A percentile compares a stretch with the other conserved stretches of the same genome.
phyloP scores from a whole-genome alignment of 805 yeast species.

The Lipomyces yamadae region DNA sequence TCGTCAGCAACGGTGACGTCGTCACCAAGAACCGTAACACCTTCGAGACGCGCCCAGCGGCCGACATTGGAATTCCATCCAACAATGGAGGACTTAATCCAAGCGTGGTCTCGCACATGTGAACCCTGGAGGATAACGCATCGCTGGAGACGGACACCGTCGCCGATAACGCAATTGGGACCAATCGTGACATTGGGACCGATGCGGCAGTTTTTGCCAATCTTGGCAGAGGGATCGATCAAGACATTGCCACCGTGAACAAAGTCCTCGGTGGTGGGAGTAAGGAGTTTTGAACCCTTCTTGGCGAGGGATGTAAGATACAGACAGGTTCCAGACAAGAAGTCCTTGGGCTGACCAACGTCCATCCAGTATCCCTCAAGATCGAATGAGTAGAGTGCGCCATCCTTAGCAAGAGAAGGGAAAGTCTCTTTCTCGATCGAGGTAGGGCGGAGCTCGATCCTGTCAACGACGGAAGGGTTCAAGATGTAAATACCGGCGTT shows the following conservation, averaged over 20 bases:
- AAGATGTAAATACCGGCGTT: slow-evolving; percentile 98
- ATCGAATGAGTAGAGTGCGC: slow-evolving; percentile 90
- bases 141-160: slow-evolving; percentile 97
- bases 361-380: slow-evolving; percentile 99
- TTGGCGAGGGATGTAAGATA: slow-evolving; percentile 86
- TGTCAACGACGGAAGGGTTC: slow-evolving; percentile 96
- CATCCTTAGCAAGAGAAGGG: slow-evolving; percentile 92
- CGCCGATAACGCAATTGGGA: slow-evolving; percentile 93
- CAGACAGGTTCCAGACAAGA: slow-evolving; percentile 91
- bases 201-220: slow-evolving; percentile 88
- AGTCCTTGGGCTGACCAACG: slow-evolving; percentile 99
- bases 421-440: slow-evolving; percentile 99
- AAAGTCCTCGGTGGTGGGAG: slow-evolving; percentile 63
- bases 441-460: slow-evolving; percentile 97
- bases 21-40: slow-evolving; percentile 97
- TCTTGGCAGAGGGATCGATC: slow-evolving; percentile 93
- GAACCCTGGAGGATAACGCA: slow-evolving; percentile 92
- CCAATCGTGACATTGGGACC: slow-evolving; percentile 99
- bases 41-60: slow-evolving; percentile 98
- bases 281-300: slow-evolving; percentile 73
- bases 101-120: slow-evolving; percentile 92
- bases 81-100: slow-evolving; percentile 95
- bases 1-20: slow-evolving; percentile 98
- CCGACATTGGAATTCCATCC: slow-evolving; percentile 99
- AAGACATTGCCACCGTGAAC: slow-evolving; percentile 91